Evolutionary conservation across 2,329 filamentous ascomycete genomes (phyloP).

Genomic region (Calonectria honghensis): DNA sequence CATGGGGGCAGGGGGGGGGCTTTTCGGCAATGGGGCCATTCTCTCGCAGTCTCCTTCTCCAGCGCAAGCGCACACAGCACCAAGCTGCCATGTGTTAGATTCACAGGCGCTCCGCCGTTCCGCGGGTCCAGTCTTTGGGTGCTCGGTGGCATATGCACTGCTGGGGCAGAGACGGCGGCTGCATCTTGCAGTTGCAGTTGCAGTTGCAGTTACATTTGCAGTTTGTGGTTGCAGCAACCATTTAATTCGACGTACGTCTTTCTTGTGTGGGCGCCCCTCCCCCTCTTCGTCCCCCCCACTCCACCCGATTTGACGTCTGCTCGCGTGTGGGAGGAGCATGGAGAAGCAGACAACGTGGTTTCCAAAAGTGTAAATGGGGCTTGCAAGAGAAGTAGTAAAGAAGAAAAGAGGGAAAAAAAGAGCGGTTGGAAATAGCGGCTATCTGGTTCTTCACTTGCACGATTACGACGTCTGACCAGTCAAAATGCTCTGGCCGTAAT

Average conservation of each 20-base stretch:
- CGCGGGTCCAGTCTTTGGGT: conserved; percentile 2
- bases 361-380: background rate
- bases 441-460: background rate
- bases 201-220: background rate
- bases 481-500: no score
- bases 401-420: background rate
- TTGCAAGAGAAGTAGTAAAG: background rate
- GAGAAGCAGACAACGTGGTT: conserved; percentile 15
- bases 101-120: conserved; percentile 11
- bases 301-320: conserved; percentile 16
- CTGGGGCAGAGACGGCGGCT: conserved; percentile 27
- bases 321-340: conserved; percentile 6
- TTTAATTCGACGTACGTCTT: conserved; percentile 1
- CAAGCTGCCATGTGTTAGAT: conserved; percentile 16
- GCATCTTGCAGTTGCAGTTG: conserved; percentile 26
- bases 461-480: background rate
- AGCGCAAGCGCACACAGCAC: conserved; percentile 8
- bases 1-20: background rate
- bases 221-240: background rate
- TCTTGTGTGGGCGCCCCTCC: conserved; percentile 15
- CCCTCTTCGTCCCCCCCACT: background rate
- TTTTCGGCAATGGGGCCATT: conserved; percentile 3
- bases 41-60: conserved; percentile 18
- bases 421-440: background rate
- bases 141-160: conserved; percentile 29